Percentiles rank a stretch among this genome's conserved stretches.
phyloP scores from a whole-genome alignment of 768 basidiomycete species.

The Tylopilus subfusipes region DNA sequence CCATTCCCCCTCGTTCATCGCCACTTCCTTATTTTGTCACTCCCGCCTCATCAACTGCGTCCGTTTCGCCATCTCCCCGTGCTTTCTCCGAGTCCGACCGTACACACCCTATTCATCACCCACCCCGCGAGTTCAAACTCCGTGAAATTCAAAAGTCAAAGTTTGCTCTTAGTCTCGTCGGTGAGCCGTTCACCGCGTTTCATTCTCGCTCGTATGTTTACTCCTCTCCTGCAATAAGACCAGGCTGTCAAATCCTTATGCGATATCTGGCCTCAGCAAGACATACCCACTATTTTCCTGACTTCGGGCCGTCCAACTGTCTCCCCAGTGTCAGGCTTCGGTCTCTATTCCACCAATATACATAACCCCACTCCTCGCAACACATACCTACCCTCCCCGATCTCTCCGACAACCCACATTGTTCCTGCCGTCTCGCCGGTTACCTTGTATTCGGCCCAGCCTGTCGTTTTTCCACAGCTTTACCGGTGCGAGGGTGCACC shows the following conservation, averaged over 20 bases:
- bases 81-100: constrained; percentile 37
- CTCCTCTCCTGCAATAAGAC: constrained; percentile 41
- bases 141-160: constrained; percentile 55
- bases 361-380: constrained; percentile 24
- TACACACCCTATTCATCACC: constrained; percentile 31
- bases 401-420: constrained; percentile 47
- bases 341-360: constrained; percentile 3
- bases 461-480: constrained; percentile 6
- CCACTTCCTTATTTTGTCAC: constrained; percentile 50
- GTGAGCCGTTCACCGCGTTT: constrained; percentile 41
- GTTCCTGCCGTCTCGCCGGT: constrained; percentile 28
- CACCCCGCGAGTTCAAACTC: constrained; percentile 33
- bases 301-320: constrained; percentile 33
- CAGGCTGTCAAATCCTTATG: constrained; percentile 74
- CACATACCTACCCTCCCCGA: constrained; percentile 50
- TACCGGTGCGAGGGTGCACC: constrained; percentile 44
- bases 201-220: constrained; percentile 8
- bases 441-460: constrained; percentile 26
- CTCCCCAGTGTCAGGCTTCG: constrained; percentile 10
- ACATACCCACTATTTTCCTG: constrained; percentile 61
- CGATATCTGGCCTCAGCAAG: constrained; percentile 78
- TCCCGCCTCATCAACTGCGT: constrained; percentile 51
- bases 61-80: constrained; percentile 41
- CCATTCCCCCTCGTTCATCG: constrained; percentile 34
- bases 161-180: constrained; percentile 65